phyloP scores from a whole-genome alignment of 352 stramenopile genomes.

The Phytophthora cactorum region DNA sequence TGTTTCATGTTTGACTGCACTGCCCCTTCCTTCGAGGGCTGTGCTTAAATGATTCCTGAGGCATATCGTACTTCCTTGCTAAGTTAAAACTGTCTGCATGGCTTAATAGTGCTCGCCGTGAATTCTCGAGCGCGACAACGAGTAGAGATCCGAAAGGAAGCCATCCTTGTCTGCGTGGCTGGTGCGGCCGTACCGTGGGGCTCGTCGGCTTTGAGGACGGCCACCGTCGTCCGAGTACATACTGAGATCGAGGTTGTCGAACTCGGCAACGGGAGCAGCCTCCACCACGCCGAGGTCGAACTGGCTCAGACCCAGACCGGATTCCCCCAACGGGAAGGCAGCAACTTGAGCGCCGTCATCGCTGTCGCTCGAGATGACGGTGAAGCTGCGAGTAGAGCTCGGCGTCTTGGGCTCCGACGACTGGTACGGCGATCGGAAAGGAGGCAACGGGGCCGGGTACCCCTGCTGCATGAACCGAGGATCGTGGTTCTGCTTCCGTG shows the following conservation, averaged over 20 bases:
- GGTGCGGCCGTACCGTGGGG: constrained; percentile 37
- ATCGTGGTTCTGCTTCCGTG: constrained; percentile 24
- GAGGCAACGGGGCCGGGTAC: constrained; percentile 18
- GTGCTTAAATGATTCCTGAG: constrained; percentile 34
- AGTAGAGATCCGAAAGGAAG: constrained; percentile 54
- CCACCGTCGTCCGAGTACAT: constrained; percentile 35
- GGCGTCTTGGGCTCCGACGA: constrained; percentile 21
- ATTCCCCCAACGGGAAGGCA: constrained; percentile 18
- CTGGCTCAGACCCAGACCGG: constrained; percentile 41
- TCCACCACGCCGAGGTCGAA: constrained; percentile 46
- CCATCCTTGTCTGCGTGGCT: constrained; percentile 48
- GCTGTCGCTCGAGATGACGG: constrained; percentile 37
- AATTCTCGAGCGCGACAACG: constrained; percentile 39
- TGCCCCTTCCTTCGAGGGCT: constrained; percentile 31
- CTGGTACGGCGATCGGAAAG: constrained; percentile 38
- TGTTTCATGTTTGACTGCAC: constrained; percentile 27
- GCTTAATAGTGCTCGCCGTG: constrained; percentile 39
- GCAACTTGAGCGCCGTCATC: constrained; percentile 31
- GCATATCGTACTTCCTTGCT: constrained; percentile 34
- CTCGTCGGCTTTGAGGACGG: constrained; percentile 22
- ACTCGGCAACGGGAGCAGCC: constrained; percentile 21
- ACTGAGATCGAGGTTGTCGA: constrained; percentile 33
- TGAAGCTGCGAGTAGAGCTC: constrained; percentile 32
- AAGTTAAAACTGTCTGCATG: constrained; percentile 18
- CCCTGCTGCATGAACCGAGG: constrained; percentile 18